These are phyloP conservation scores for Kazachstania africana DNA, from an alignment of 805 yeast genomes.

Conservation along the genomic window DNA sequence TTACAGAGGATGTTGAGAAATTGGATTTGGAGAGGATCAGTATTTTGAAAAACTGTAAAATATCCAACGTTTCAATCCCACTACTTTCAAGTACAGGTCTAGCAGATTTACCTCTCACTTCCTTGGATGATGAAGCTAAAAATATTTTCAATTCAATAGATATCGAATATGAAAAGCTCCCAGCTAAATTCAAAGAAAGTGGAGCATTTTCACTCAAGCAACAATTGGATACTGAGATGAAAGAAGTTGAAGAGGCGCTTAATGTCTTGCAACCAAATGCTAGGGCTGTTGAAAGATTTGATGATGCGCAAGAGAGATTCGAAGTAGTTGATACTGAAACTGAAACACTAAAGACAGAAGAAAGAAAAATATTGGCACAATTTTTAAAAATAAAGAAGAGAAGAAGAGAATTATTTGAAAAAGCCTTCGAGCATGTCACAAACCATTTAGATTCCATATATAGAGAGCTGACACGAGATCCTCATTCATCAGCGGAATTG, in stretches of 20 bases:
- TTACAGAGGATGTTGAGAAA: conserved; percentile 45
- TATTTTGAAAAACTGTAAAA: conserved; percentile 58
- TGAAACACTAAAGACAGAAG: conserved; percentile 46
- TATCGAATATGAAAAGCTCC: conserved; percentile 41
- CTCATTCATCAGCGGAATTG: conserved; percentile 45
- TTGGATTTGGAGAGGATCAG: conserved; percentile 44
- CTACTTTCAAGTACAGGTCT: conserved; percentile 42
- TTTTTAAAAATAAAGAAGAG: conserved; percentile 48
- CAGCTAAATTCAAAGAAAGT: conserved; percentile 32
- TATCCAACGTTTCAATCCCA: conserved; percentile 59
- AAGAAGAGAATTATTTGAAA: conserved; percentile 53
- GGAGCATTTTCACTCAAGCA: conserved; percentile 18
- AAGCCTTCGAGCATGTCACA: conserved; percentile 69
- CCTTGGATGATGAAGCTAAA: conserved; percentile 30
- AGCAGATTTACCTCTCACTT: conserved; percentile 50
- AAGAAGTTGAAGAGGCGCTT: conserved; percentile 25
- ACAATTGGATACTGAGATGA: conserved; percentile 31
- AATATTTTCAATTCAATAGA: conserved; percentile 36
- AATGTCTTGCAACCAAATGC: conserved; percentile 58
- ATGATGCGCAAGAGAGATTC: conserved; percentile 51
- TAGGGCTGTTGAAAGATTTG: conserved; percentile 66
- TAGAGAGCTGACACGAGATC: conserved; percentile 65
- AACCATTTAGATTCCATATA: conserved; percentile 63
- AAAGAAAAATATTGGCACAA: conserved; percentile 38
- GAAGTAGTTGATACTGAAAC: conserved; percentile 55